These are phyloP conservation scores for Dactylonectria macrodidyma DNA, from an alignment of 2,329 filamentous ascomycete genomes.

Conservation along the genomic window DNA sequence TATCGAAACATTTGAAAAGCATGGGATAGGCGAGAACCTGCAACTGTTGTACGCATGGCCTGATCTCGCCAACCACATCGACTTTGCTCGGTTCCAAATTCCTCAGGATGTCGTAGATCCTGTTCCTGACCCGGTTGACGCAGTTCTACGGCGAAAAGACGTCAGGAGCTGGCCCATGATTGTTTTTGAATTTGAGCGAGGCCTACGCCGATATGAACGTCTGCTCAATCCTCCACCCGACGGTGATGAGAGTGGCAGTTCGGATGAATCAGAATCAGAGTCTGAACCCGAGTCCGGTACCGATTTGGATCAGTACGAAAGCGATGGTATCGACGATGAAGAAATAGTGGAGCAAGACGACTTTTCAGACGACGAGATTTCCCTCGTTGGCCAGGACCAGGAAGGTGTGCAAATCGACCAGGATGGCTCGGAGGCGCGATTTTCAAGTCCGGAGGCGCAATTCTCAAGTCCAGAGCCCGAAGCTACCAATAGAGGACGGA, in stretches of 20 bases:
- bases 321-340: constrained; percentile 57
- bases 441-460: constrained; percentile 32
- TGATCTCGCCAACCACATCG: constrained; percentile 47
- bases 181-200: constrained; percentile 44
- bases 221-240: constrained; percentile 30
- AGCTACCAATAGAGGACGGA: constrained; percentile 38
- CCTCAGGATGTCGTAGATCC: constrained; percentile 26
- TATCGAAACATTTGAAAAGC: constrained; percentile 46
- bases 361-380: constrained; percentile 49
- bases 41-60: constrained; percentile 53
- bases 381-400: constrained; percentile 26
- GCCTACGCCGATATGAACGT: constrained; percentile 36
- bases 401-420: constrained; percentile 22
- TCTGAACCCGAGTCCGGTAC: constrained; percentile 32
- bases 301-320: constrained; percentile 54
- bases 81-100: constrained; percentile 49
- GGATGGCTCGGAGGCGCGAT: constrained; percentile 37
- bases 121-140: constrained; percentile 17
- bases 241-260: constrained; percentile 31
- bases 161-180: constrained; percentile 51
- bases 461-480: constrained; percentile 16
- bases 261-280: constrained; percentile 32
- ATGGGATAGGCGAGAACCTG: constrained; percentile 45
- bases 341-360: constrained; percentile 46
- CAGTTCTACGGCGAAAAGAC: constrained; percentile 23